Conservation (phyloP, 78 protist genomes). For the Acrasis kona region DNA sequence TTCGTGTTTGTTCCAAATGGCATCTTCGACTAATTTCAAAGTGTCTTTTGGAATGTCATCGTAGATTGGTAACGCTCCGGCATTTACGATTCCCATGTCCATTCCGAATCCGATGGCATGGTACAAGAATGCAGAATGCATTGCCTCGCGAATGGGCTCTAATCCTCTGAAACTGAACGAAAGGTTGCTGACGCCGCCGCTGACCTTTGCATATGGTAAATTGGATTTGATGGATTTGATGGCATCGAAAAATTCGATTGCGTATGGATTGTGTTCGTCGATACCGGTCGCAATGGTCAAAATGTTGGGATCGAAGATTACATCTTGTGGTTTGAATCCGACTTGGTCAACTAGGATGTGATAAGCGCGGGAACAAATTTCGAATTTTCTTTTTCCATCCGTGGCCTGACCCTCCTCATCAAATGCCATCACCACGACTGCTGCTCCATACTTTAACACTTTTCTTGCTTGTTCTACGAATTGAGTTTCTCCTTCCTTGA, state of each 20-base stretch:
- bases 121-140: constrained; percentile 90
- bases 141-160: constrained; percentile 81
- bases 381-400: constrained; percentile 48
- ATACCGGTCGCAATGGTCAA: constrained; percentile 94
- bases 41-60: constrained; percentile 70
- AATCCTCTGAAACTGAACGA: constrained; percentile 96
- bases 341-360: constrained; percentile 55
- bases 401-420: constrained; percentile 97
- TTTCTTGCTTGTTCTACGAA: constrained; percentile 75
- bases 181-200: constrained; percentile 97
- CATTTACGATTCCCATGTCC: constrained; percentile 98
- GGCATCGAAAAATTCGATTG: constrained; percentile 85
- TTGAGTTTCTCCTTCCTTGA: constrained; percentile 92
- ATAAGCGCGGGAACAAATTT: constrained; percentile 90
- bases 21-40: constrained; percentile 43
- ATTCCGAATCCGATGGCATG: constrained; percentile 79
- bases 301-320: constrained; percentile 96
- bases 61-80: constrained; percentile 87
- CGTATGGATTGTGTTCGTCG: constrained; percentile 95
- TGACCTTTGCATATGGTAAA: constrained; percentile 60
- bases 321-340: constrained; percentile 83
- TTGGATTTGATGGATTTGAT: constrained; percentile 44
- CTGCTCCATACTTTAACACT: constrained; percentile 75
- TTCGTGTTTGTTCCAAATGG: constrained; percentile 36
- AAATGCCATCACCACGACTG: constrained; percentile 95